Conservation (phyloP, 2,329 filamentous ascomycete species). For the Lachnellula occidentalis region DNA sequence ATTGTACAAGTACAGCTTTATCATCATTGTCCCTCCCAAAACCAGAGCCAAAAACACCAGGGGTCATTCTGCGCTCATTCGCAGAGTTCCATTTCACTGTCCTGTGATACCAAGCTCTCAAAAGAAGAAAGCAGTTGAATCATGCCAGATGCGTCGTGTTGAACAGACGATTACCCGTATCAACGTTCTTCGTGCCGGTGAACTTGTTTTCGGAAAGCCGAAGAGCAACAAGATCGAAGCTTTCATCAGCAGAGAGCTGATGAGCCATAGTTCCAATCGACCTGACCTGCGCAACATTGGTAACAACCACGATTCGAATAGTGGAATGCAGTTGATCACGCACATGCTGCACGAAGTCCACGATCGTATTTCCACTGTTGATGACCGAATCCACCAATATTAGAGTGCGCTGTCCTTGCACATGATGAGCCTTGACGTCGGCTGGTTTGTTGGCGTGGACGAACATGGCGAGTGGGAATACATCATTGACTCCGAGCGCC, state of each 20-base stretch:
- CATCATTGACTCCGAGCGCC: slow-evolving; percentile 51
- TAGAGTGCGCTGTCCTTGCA: slow-evolving; percentile 37
- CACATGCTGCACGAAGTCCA: slow-evolving; percentile 44
- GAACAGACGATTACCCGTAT: slow-evolving; percentile 56
- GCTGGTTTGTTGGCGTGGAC: slow-evolving; percentile 38
- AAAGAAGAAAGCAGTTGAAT: slow-evolving; percentile 4
- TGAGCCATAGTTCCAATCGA: background rate
- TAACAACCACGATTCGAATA: slow-evolving; percentile 46
- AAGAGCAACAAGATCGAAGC: slow-evolving; percentile 44
- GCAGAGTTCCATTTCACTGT: too few species aligned
- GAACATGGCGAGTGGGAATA: slow-evolving; percentile 46
- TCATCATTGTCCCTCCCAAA: too few species aligned
- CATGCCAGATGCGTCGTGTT: slow-evolving; percentile 46
- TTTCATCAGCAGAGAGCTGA: slow-evolving; percentile 10
- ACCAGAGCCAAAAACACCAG: too few species aligned
- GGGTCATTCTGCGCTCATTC: too few species aligned
- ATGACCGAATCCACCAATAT: slow-evolving; percentile 56
- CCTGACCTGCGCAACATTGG: slow-evolving; percentile 17
- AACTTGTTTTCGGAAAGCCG: slow-evolving; percentile 52
- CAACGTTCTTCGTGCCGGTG: slow-evolving; percentile 44
- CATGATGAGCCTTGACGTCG: slow-evolving; percentile 40
- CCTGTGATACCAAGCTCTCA: too few species aligned
- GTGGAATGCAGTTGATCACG: slow-evolving; percentile 31
- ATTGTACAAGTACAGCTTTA: too few species aligned
- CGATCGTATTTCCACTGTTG: slow-evolving; percentile 48